Evolutionary conservation across 2,329 filamentous ascomycete species (phyloP).

Genomic region (Raffaelea ambrosiae): DNA sequence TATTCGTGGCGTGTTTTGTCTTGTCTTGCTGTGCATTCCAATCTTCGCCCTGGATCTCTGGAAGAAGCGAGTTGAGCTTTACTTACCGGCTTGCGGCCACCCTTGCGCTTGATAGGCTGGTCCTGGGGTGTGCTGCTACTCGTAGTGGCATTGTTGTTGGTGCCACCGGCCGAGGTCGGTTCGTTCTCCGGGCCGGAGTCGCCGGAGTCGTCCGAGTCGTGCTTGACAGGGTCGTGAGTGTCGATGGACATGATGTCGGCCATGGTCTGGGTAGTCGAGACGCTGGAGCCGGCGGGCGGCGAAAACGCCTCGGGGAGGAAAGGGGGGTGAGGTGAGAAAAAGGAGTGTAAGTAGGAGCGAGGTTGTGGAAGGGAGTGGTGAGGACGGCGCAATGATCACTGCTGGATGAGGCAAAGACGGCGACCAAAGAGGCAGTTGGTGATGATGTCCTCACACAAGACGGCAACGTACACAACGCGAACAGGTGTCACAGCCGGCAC

Average conservation of each 20-base stretch:
- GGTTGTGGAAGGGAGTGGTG: neutral
- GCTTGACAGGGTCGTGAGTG: slow-evolving; percentile 46
- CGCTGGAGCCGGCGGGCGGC: slow-evolving; percentile 32
- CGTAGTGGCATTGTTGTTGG: slow-evolving; percentile 20
- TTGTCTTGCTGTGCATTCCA: neutral
- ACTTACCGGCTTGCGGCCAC: slow-evolving; percentile 89
- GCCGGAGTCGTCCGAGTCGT: slow-evolving; percentile 54
- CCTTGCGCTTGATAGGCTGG: slow-evolving; percentile 84
- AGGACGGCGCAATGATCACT: neutral
- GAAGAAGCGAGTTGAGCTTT: neutral
- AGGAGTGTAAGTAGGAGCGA: neutral
- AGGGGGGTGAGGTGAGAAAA: neutral
- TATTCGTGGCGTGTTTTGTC: neutral
- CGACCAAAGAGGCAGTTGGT: too few species aligned
- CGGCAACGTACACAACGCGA: too few species aligned
- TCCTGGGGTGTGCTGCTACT: slow-evolving; percentile 35
- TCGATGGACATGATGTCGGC: slow-evolving; percentile 61
- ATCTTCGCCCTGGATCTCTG: neutral
- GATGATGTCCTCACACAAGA: too few species aligned
- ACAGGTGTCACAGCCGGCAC: too few species aligned
- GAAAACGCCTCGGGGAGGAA: slow-evolving; percentile 23
- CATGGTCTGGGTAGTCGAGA: slow-evolving; percentile 39
- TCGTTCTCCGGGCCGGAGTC: slow-evolving; percentile 54
- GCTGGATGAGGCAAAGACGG: too few species aligned
- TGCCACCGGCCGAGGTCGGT: slow-evolving; percentile 24